Percentiles rank a stretch among this genome's conserved stretches.
These are phyloP conservation scores for Fusarium beomiforme DNA, from an alignment of 2,329 filamentous ascomycete species.

Conservation along the genomic window DNA sequence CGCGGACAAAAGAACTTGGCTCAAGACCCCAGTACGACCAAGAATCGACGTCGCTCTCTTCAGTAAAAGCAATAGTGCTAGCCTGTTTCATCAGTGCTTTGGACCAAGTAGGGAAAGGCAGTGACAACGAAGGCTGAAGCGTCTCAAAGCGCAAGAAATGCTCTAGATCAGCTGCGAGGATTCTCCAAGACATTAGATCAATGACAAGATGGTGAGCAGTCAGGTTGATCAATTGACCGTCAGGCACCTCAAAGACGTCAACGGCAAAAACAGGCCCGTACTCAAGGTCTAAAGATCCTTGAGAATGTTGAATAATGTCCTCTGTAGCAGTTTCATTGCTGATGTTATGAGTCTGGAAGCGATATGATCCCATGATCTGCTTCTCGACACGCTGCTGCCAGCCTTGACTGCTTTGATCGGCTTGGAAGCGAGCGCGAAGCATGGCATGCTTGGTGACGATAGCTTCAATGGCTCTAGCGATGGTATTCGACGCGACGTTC, in stretches of 20 bases:
- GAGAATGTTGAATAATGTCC: neutral
- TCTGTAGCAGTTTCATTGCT: accelerated
- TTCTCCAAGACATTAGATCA: slow-evolving; percentile 1
- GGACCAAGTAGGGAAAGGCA: neutral
- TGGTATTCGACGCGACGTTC: accelerated
- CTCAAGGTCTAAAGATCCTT: neutral
- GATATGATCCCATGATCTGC: neutral
- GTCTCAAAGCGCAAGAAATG: neutral
- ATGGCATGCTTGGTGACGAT: neutral
- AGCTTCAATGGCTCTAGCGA: neutral
- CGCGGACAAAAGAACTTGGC: neutral
- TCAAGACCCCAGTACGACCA: neutral
- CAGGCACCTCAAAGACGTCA: neutral
- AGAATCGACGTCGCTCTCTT: accelerated
- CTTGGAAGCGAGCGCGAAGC: neutral
- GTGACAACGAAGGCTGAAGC: neutral
- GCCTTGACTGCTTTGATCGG: neutral
- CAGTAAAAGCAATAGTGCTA: accelerated
- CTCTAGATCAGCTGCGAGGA: neutral
- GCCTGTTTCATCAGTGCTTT: neutral
- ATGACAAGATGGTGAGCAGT: neutral
- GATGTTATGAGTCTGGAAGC: neutral
- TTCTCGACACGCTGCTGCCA: neutral
- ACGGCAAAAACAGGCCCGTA: neutral
- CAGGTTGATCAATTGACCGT: neutral